Evolutionary conservation across 2,329 filamentous ascomycete genomes (phyloP).

Genomic region (Hypoxylon sp.): DNA sequence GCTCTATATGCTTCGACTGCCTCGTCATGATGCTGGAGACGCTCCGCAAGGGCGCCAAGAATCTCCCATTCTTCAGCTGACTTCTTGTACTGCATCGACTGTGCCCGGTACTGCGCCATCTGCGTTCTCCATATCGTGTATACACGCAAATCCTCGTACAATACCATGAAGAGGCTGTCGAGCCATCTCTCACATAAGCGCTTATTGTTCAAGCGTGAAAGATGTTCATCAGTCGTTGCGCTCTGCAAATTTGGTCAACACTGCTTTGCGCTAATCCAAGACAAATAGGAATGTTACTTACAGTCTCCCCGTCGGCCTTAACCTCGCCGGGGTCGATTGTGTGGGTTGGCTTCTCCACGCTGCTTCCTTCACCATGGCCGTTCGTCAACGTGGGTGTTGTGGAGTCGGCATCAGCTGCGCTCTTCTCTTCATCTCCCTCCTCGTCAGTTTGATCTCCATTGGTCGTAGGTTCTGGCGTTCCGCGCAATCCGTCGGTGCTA

Average conservation of each 20-base stretch:
- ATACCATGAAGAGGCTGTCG: slow-evolving; percentile 98
- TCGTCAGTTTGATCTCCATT: slow-evolving; percentile 59
- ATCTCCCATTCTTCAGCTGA: slow-evolving; percentile 99
- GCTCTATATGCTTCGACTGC: slow-evolving; percentile 92
- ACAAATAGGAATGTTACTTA: slow-evolving; percentile 24
- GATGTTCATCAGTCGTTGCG: slow-evolving; percentile 76
- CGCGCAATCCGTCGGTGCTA: slow-evolving; percentile 82
- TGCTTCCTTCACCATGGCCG: slow-evolving; percentile 54
- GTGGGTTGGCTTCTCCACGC: slow-evolving; percentile 82
- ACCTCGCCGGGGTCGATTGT: slow-evolving; percentile 82
- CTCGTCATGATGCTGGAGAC: slow-evolving; percentile 91
- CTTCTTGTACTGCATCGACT: slow-evolving; percentile 96
- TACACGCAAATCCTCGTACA: slow-evolving; percentile 96
- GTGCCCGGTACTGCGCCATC: slow-evolving; percentile 93
- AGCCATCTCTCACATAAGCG: slow-evolving; percentile 97
- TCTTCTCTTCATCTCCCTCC: slow-evolving; percentile 54
- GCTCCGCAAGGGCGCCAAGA: slow-evolving; percentile 89
- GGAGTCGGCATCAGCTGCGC: slow-evolving; percentile 51
- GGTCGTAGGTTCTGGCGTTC: slow-evolving; percentile 72
- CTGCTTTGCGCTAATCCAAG: not conserved
- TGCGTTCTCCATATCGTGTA: slow-evolving; percentile 99
- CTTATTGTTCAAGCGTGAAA: slow-evolving; percentile 96
- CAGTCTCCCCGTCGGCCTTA: slow-evolving; percentile 71
- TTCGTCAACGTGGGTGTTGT: slow-evolving; percentile 56
- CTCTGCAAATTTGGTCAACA: slow-evolving; percentile 60